These are phyloP conservation scores for Toxicodendron radicans DNA, from an alignment of 345 rosid species.

Conservation along the genomic window DNA sequence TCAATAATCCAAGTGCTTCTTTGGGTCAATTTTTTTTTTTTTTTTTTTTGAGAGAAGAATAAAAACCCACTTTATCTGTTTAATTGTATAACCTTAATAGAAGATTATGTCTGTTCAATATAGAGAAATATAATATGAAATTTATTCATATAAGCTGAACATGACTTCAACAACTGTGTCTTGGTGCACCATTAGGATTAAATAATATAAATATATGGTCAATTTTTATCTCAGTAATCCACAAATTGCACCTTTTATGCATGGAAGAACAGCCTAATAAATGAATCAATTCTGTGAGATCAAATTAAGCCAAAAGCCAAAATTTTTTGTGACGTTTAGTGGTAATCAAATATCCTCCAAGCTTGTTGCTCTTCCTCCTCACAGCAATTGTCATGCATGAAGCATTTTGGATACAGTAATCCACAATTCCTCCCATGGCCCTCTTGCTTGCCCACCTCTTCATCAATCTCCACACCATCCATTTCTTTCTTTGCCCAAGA, in stretches of 20 bases:
- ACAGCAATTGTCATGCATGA: slow-evolving; percentile 83
- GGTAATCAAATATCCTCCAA: slow-evolving; percentile 90
- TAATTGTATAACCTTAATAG: too few relatives aligned
- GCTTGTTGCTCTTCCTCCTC: slow-evolving; percentile 69
- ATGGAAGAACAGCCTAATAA: not conserved
- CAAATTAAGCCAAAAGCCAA: slow-evolving; percentile 81
- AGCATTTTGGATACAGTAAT: slow-evolving; percentile 79
- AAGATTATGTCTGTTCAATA: too few relatives aligned
- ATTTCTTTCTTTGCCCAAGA: slow-evolving; percentile 67
- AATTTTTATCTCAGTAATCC: not conserved
- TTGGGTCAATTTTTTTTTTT: too few relatives aligned
- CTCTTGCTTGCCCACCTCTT: slow-evolving; percentile 52
- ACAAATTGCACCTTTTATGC: not conserved
- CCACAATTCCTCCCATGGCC: slow-evolving; percentile 38
- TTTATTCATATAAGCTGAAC: too few relatives aligned
- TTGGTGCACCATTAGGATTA: too few relatives aligned
- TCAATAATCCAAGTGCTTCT: too few relatives aligned
- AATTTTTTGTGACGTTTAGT: slow-evolving; percentile 87
- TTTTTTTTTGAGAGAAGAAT: too few relatives aligned
- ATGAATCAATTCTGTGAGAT: not conserved
- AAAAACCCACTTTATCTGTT: too few relatives aligned
- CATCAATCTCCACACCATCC: slow-evolving; percentile 57
- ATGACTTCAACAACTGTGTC: too few relatives aligned
- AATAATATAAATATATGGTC: too few relatives aligned
- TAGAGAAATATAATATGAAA: too few relatives aligned